A percentile compares a stretch with the other conserved stretches of the same genome.
Conservation (phyloP, 768 basidiomycete genomes). For the Phylloporus sp. region DNA sequence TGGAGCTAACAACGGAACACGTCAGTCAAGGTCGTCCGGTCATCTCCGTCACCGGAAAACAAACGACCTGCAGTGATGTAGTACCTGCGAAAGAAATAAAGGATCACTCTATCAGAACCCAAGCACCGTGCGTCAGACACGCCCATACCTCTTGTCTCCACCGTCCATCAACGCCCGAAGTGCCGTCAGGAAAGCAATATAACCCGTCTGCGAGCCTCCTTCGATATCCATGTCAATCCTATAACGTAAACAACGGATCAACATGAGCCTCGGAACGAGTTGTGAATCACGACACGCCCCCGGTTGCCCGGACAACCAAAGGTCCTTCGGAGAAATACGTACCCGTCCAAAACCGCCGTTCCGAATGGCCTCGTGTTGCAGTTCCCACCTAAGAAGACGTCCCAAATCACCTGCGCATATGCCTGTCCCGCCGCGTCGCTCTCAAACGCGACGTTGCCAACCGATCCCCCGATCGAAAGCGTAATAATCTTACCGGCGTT, state of each 20-base stretch:
- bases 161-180: constrained; percentile 26
- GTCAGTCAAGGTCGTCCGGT: constrained; percentile 3
- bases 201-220: constrained; percentile 34
- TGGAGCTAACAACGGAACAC: constrained; percentile 22
- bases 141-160: constrained; percentile 25
- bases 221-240: constrained; percentile 47
- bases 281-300: neutral
- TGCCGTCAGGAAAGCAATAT: constrained; percentile 27
- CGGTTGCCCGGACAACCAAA: constrained; percentile 6
- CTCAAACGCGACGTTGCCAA: constrained; percentile 55
- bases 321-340: neutral
- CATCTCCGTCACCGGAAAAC: neutral
- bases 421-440: constrained; percentile 51
- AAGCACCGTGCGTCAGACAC: neutral
- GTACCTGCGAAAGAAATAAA: constrained; percentile 30
- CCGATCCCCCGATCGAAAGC: constrained; percentile 56
- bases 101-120: neutral
- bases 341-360: constrained; percentile 69
- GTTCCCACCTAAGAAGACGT: constrained; percentile 59
- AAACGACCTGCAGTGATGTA: constrained; percentile 41
- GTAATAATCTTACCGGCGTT: constrained; percentile 57
- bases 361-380: constrained; percentile 67
- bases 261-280: neutral
- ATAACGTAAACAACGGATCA: neutral
- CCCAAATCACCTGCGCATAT: constrained; percentile 67